A percentile compares a stretch with the other conserved stretches of the same genome.
These are phyloP conservation scores for Flammula alnicola DNA, from an alignment of 1,284 basidiomycete genomes.

Conservation along the genomic window DNA sequence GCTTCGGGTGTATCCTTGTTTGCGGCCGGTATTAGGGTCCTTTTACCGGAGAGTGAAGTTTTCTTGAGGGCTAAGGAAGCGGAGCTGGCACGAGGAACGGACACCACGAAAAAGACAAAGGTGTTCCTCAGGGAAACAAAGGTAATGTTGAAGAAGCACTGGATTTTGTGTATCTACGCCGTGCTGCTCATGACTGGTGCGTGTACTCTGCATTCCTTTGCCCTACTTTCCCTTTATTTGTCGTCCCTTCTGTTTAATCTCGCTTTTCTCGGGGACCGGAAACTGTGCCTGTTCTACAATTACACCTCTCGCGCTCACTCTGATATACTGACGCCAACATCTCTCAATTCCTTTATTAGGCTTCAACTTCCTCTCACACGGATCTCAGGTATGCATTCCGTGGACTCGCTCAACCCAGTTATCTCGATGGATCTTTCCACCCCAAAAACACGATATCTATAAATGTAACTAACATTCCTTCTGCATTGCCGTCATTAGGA, in stretches of 20 bases:
- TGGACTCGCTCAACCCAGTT: neutral
- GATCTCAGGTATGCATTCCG: slow-evolving; percentile 61
- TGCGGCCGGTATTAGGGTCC: slow-evolving; percentile 72
- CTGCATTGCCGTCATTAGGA: slow-evolving; percentile 43
- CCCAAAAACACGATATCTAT: neutral
- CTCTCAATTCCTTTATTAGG: slow-evolving; percentile 42
- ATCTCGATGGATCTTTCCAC: neutral
- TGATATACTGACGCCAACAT: neutral
- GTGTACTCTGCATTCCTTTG: slow-evolving; percentile 26
- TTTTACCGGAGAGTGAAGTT: slow-evolving; percentile 82
- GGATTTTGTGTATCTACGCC: slow-evolving; percentile 87
- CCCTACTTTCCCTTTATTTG: neutral
- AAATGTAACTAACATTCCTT: slow-evolving; percentile 1
- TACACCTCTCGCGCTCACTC: neutral
- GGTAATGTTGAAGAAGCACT: slow-evolving; percentile 84
- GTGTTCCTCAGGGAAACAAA: slow-evolving; percentile 76
- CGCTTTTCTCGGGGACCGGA: slow-evolving; percentile 4
- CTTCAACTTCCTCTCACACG: slow-evolving; percentile 94
- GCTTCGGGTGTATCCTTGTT: slow-evolving; percentile 75
- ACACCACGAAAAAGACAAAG: slow-evolving; percentile 59
- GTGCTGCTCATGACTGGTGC: slow-evolving; percentile 77
- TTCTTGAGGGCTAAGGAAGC: slow-evolving; percentile 69
- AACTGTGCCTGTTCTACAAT: neutral
- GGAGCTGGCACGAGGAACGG: slow-evolving; percentile 47
- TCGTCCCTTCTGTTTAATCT: neutral